A percentile compares a stretch with the other conserved stretches of the same genome.
Conservation (phyloP, 148 eudicot genomes). For the Mesembryanthemum crystallinum region DNA sequence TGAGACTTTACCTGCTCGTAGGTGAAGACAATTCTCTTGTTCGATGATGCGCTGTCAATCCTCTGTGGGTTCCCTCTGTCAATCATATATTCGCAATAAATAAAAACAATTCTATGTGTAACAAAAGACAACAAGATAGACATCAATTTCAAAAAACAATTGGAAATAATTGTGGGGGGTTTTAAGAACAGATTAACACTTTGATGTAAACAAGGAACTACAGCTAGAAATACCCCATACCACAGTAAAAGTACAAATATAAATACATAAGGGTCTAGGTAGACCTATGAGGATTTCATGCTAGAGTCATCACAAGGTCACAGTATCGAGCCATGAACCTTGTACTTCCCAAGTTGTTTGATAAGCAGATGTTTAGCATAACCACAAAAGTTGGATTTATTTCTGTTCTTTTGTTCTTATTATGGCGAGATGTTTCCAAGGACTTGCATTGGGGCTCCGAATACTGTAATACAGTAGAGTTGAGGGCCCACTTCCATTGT, state of each 20-base stretch:
- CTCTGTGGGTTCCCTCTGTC: constrained; percentile 92
- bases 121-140: neutral
- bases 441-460: neutral
- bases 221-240: neutral
- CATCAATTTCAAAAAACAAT: neutral
- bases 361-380: too few species aligned
- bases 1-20: constrained; percentile 77
- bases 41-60: constrained; percentile 77
- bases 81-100: constrained; percentile 15
- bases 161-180: neutral
- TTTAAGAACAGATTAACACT: neutral
- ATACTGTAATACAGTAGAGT: neutral
- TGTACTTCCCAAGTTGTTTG: neutral
- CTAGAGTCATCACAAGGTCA: neutral
- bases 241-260: too few species aligned
- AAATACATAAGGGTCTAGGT: too few species aligned
- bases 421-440: neutral
- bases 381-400: too few species aligned
- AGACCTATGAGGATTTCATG: too few species aligned
- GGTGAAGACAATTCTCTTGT: constrained; percentile 80
- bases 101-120: constrained; percentile 11
- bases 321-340: neutral
- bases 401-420: too few species aligned
- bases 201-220: neutral
- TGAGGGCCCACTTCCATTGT: neutral